Conservation (phyloP, 352 stramenopile species). For the Globisporangium echinulatum region DNA sequence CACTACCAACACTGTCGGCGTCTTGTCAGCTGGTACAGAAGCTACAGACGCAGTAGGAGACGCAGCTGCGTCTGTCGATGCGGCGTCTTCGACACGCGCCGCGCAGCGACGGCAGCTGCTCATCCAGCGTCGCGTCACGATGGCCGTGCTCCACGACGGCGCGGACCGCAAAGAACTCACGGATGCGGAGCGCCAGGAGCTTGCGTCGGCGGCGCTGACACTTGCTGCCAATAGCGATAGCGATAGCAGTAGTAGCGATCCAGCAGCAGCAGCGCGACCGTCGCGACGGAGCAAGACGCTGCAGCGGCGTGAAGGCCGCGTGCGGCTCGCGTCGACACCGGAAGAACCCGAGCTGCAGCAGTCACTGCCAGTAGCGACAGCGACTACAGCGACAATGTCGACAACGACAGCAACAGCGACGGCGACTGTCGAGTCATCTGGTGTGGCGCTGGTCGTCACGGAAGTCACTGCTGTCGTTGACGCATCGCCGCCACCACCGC, state of each 20-base stretch:
- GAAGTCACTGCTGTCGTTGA: neutral
- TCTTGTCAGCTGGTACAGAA: too few species aligned
- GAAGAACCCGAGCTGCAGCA: constrained; percentile 33
- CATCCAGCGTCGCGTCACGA: constrained; percentile 31
- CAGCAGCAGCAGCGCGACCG: constrained; percentile 11
- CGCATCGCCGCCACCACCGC: neutral
- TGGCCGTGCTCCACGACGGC: constrained; percentile 40
- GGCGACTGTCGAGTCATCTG: neutral
- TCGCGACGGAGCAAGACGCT: constrained; percentile 36
- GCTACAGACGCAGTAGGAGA: neutral
- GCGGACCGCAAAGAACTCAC: constrained; percentile 33
- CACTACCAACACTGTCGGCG: neutral
- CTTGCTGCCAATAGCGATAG: neutral
- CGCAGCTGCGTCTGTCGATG: neutral
- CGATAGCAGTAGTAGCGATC: neutral
- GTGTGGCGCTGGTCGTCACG: too few species aligned
- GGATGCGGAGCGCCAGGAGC: constrained; percentile 27
- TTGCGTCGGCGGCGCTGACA: constrained; percentile 16
- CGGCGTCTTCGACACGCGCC: neutral
- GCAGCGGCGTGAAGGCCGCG: constrained; percentile 29
- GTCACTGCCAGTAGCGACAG: too few species aligned
- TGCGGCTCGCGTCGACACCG: constrained; percentile 29
- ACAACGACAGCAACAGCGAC: too few species aligned
- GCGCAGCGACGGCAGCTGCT: constrained; percentile 8
- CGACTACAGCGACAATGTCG: neutral